These are phyloP conservation scores for Schoenoplectus triqueter DNA, from an alignment of 202 grass and related monocot genomes.

Conservation along the genomic window DNA sequence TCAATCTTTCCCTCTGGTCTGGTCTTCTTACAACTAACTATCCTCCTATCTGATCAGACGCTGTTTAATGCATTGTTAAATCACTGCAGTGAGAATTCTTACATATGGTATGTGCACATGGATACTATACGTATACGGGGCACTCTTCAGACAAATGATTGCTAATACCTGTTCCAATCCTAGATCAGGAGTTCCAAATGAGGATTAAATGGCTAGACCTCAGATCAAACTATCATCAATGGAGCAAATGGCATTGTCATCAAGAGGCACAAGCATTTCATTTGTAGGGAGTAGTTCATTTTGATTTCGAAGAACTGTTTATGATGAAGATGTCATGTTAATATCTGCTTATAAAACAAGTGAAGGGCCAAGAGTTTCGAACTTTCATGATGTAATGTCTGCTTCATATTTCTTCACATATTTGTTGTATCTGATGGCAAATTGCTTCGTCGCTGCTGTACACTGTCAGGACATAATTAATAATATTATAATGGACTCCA, in stretches of 20 bases:
- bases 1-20: constrained; percentile 85
- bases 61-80: constrained; percentile 70
- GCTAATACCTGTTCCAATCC: constrained; percentile 14
- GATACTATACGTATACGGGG: constrained; percentile 53
- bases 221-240: neutral
- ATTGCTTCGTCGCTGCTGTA: neutral
- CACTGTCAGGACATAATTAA: too few species aligned
- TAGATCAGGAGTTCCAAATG: neutral
- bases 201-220: neutral
- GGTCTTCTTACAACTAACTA: constrained; percentile 48
- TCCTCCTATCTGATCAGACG: neutral
- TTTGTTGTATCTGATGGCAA: neutral
- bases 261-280: neutral
- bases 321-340: neutral
- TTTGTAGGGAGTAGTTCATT: neutral
- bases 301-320: neutral
- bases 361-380: neutral
- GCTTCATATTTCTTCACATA: neutral
- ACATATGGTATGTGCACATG: constrained; percentile 68
- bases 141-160: constrained; percentile 78
- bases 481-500: too few species aligned
- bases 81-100: constrained; percentile 54
- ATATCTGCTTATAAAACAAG: neutral
- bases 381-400: neutral
- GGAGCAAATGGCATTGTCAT: neutral